Base-by-base conservation (phyloP, 139 green algal species). In the Micractinium sp. region DNA sequence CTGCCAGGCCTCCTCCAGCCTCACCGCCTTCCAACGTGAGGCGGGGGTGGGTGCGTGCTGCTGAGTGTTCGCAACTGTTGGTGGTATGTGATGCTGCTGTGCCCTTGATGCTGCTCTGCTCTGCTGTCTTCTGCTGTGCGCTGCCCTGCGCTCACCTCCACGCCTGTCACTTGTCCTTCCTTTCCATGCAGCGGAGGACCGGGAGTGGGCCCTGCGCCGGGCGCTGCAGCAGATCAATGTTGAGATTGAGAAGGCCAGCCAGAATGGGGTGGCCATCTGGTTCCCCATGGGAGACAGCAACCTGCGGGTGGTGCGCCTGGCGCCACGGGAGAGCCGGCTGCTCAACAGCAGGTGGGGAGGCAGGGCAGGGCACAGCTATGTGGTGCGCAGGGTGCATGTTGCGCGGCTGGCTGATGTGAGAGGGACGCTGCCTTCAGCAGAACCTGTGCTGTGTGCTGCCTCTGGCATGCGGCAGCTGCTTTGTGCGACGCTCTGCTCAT, bases 271-370 rank as follows among this genome's bases (percentile, higher is more conserved):
- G 85, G 95, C 95, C 60, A 95, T 98, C 56, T 97, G 96, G 93
- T 98, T 96, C 81, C 97, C 98, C 23, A 96, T 99, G 93, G 95
- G 96, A 23, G 90, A 90, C 35, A 76, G 88, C 12, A 89, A 94
- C 35, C 63, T 73, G 66, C 71, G 86, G 19, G 95, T 99, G 61
- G 92, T 99, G 81, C 93, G 97, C 27, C 92, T 99, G 35, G 89
- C 95, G 0, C 91, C 92, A 1, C 93, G 95, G 39, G 97, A 99
- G 88, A 94, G 95, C 13, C 92, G 95, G 36, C 93, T 99, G 31
- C 93, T 99, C 23, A 98, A 98, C 92, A 98, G 93, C 23, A 91
- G 97, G 39, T 91, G 53, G 13, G 75, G n/a, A 5, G 75, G 75
- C 35, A 19, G 3, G 25, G 27, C 73, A 29, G 27, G 25, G 73